Evolutionary conservation across 306 rosid species (phyloP).

Genomic region (Luffa aegyptiaca): DNA sequence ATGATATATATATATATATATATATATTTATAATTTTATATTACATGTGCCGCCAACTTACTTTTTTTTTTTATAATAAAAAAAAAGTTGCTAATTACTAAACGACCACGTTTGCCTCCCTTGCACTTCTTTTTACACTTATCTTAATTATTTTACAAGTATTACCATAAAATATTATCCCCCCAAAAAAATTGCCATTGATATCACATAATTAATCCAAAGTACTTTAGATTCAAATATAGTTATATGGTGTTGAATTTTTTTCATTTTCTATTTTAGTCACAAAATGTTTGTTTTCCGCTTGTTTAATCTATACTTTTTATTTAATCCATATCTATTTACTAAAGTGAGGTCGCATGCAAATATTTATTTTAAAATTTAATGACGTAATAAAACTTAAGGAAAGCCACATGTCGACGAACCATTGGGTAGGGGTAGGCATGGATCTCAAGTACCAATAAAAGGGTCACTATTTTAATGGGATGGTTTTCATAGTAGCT

Average conservation of each 20-base stretch:
- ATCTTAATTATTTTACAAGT: not conserved
- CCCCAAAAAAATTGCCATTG: too few relatives aligned
- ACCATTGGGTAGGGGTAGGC: not conserved
- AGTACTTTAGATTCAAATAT: too few relatives aligned
- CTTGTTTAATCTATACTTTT: too few relatives aligned
- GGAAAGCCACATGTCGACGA: not conserved
- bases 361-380: not conserved
- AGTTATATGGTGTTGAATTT: too few relatives aligned
- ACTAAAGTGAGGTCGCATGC: not conserved
- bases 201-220: not conserved
- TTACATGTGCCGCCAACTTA: slow-evolving; percentile 1
- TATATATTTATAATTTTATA: not conserved
- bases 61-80: not conserved
- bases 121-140: not conserved
- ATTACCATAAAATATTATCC: not conserved
- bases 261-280: too few relatives aligned
- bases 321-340: too few relatives aligned
- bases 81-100: not conserved
- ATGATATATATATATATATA: not conserved
- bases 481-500: not conserved
- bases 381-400: not conserved
- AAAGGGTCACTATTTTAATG: not conserved
- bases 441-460: not conserved
- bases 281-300: too few relatives aligned
- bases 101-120: not conserved